A percentile compares a stretch with the other conserved stretches of the same genome.
These are phyloP conservation scores for Eucalyptus caleyi DNA, from an alignment of 345 rosid species.

Conservation along the genomic window DNA sequence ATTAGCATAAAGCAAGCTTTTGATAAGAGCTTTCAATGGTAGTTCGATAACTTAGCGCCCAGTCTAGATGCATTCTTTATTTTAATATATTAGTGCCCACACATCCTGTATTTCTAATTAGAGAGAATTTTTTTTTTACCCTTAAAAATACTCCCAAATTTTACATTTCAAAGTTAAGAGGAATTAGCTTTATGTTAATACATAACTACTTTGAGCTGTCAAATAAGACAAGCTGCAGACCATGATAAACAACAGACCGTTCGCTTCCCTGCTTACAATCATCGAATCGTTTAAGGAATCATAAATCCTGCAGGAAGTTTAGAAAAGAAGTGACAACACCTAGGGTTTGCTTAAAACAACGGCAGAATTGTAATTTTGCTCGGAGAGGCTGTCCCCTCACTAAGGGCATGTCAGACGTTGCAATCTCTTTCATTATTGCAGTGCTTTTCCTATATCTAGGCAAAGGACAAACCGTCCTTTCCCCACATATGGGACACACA, in stretches of 20 bases:
- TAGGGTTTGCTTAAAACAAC: neutral
- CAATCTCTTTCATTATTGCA: neutral
- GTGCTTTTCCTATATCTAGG: too few relatives aligned
- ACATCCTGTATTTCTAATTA: too few relatives aligned
- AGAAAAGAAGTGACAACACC: neutral
- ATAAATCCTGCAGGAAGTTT: neutral
- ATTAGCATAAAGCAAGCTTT: too few relatives aligned
- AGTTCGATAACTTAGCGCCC: fast-evolving
- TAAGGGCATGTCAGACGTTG: neutral
- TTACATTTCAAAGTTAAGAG: fast-evolving
- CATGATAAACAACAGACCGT: neutral
- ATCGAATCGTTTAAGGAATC: neutral
- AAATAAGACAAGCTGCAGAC: neutral
- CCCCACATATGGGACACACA: too few relatives aligned
- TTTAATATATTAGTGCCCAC: too few relatives aligned
- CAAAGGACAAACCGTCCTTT: too few relatives aligned
- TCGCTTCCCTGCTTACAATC: neutral
- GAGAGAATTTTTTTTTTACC: too few relatives aligned
- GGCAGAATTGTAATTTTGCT: neutral
- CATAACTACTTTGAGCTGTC: neutral
- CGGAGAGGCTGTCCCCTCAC: neutral
- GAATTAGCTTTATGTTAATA: too few relatives aligned
- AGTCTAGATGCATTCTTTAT: too few relatives aligned
- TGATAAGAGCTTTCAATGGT: fast-evolving
- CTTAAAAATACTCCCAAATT: too few relatives aligned